Evolutionary conservation across 2,329 filamentous ascomycete species (phyloP).

Genomic region (Hypoxylon sp.): DNA sequence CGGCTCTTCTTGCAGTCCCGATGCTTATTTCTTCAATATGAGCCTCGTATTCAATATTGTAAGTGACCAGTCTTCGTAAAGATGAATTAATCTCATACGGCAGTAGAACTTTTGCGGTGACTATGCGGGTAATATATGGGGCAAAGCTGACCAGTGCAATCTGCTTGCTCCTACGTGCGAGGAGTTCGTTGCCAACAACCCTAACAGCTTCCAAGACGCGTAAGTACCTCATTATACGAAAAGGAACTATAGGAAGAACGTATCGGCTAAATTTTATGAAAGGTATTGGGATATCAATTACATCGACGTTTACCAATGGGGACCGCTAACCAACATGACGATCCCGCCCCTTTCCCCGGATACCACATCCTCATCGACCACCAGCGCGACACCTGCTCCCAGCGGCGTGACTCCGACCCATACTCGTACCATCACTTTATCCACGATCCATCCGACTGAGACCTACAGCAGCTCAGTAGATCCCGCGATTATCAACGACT

Average conservation of each 20-base stretch:
- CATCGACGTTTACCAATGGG: slow-evolving; percentile 63
- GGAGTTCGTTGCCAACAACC: slow-evolving; percentile 64
- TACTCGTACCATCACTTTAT: slow-evolving; percentile 51
- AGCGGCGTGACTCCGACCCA: slow-evolving; percentile 34
- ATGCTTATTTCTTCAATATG: slow-evolving; percentile 75
- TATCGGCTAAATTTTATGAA: slow-evolving; percentile 1
- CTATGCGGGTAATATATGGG: slow-evolving; percentile 72
- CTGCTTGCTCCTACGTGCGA: slow-evolving; percentile 61
- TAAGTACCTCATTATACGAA: slow-evolving; percentile 45
- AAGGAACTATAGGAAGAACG: background rate
- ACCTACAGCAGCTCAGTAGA: slow-evolving; percentile 35
- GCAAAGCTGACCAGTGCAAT: slow-evolving; percentile 57
- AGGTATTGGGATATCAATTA: slow-evolving; percentile 69
- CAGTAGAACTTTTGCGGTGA: slow-evolving; percentile 80
- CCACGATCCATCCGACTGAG: slow-evolving; percentile 45
- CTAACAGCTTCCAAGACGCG: slow-evolving; percentile 59
- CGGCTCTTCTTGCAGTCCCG: slow-evolving; percentile 73
- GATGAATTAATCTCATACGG: slow-evolving; percentile 12
- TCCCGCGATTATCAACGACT: slow-evolving; percentile 42
- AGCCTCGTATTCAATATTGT: slow-evolving; percentile 80
- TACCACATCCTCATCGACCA: slow-evolving; percentile 17
- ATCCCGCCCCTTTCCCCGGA: slow-evolving; percentile 29
- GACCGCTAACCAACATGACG: slow-evolving; percentile 25
- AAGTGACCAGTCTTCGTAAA: slow-evolving; percentile 20
- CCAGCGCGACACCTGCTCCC: slow-evolving; percentile 26